Conservation (phyloP, 1,284 basidiomycete genomes). For the Phylloporus sp. region DNA sequence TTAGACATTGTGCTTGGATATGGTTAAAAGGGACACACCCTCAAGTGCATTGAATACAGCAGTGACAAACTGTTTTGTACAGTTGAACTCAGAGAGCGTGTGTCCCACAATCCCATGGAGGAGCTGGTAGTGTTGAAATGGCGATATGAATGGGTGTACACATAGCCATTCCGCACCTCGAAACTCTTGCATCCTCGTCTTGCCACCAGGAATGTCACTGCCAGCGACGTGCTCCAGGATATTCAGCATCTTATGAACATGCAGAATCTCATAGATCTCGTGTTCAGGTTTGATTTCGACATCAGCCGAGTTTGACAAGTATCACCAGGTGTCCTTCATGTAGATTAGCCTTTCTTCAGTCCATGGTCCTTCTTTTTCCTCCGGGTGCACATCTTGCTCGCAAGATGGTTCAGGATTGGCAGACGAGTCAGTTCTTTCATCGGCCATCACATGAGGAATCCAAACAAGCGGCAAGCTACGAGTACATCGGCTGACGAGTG, state of each 20-base stretch:
- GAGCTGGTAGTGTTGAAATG: slow-evolving; percentile 3
- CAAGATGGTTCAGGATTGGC: background rate
- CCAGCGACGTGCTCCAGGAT: background rate
- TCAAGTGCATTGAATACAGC: background rate
- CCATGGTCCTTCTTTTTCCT: background rate
- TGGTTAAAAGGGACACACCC: background rate
- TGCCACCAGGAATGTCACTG: background rate
- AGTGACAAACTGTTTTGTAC: slow-evolving; percentile 5
- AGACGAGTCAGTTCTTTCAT: too few relatives aligned
- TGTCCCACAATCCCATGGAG: background rate
- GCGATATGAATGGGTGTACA: background rate
- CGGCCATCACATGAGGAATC: background rate
- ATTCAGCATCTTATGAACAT: background rate
- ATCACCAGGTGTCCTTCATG: background rate
- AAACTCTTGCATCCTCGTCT: background rate
- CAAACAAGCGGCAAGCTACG: slow-evolving; percentile 14
- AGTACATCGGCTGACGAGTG: slow-evolving; percentile 17
- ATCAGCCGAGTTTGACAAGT: background rate
- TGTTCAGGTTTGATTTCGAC: background rate
- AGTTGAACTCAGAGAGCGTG: background rate
- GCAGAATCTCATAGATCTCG: background rate
- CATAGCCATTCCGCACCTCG: background rate
- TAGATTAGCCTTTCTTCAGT: background rate
- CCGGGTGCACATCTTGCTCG: background rate
- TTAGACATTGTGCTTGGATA: background rate